These are phyloP conservation scores for Wickerhamiella cacticola DNA, from an alignment of 805 yeast genomes.

Conservation along the genomic window DNA sequence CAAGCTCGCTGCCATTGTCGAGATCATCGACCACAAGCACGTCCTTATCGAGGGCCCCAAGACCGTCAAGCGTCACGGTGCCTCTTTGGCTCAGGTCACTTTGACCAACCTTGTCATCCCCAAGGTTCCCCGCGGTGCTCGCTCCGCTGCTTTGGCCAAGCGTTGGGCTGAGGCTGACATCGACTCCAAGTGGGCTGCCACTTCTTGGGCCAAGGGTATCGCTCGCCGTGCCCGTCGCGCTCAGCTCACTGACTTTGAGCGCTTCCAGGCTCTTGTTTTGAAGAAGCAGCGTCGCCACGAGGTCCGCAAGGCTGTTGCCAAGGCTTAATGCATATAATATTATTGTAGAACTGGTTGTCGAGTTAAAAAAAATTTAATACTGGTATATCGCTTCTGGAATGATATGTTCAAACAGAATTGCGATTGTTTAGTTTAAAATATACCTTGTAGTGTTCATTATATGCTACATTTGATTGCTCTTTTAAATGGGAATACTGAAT, in stretches of 20 bases:
- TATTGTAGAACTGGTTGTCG: slow-evolving; percentile 3
- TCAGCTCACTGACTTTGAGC: slow-evolving; percentile 90
- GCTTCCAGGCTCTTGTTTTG: slow-evolving; percentile 97
- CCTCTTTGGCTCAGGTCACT: slow-evolving; percentile 73
- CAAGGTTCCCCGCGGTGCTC: slow-evolving; percentile 87
- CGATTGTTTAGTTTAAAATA: too few relatives aligned
- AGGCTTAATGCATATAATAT: slow-evolving; percentile 40
- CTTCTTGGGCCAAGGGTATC: slow-evolving; percentile 97
- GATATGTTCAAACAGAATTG: too few relatives aligned
- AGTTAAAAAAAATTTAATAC: neutral
- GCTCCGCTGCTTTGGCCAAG: slow-evolving; percentile 74
- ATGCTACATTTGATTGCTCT: too few relatives aligned
- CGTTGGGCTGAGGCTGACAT: slow-evolving; percentile 87
- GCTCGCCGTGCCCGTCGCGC: slow-evolving; percentile 92
- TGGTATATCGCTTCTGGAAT: neutral
- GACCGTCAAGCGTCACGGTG: slow-evolving; percentile 82
- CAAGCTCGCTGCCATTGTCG: slow-evolving; percentile 93
- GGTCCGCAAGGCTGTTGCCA: slow-evolving; percentile 92
- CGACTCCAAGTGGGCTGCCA: slow-evolving; percentile 78
- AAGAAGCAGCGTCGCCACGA: slow-evolving; percentile 95
- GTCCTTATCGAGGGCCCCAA: slow-evolving; percentile 96
- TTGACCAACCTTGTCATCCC: slow-evolving; percentile 85
- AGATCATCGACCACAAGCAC: slow-evolving; percentile 98
- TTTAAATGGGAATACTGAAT: too few relatives aligned
- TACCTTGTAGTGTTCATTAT: too few relatives aligned